Conservation (phyloP, 805 yeast genomes). For the Teunomyces atbi region DNA sequence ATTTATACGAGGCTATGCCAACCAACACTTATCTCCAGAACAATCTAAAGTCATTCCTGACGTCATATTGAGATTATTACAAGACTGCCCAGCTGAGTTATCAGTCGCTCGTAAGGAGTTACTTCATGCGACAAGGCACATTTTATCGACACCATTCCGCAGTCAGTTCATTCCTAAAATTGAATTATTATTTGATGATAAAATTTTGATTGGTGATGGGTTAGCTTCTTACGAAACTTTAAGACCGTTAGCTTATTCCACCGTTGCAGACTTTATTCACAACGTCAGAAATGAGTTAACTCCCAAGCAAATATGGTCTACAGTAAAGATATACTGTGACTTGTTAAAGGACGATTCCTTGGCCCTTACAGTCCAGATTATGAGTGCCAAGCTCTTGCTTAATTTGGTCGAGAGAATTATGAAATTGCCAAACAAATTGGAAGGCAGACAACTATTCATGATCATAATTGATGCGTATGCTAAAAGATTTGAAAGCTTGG, state of each 20-base stretch:
- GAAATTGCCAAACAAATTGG: slow-evolving; percentile 76
- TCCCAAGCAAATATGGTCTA: slow-evolving; percentile 80
- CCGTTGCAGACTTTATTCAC: slow-evolving; percentile 94
- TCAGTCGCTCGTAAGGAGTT: slow-evolving; percentile 90
- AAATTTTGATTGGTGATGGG: slow-evolving; percentile 87
- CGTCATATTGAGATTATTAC: slow-evolving; percentile 76
- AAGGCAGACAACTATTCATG: slow-evolving; percentile 80
- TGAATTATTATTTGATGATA: slow-evolving; percentile 80
- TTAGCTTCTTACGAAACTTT: slow-evolving; percentile 86
- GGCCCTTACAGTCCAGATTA: slow-evolving; percentile 87
- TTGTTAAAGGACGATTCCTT: slow-evolving; percentile 77
- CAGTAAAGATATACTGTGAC: slow-evolving; percentile 78
- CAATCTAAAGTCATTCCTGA: slow-evolving; percentile 72
- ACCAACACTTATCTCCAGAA: slow-evolving; percentile 47
- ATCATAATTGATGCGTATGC: slow-evolving; percentile 86
- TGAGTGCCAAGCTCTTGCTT: slow-evolving; percentile 88
- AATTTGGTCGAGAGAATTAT: slow-evolving; percentile 87
- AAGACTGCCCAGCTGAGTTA: slow-evolving; percentile 93
- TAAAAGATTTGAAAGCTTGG: slow-evolving; percentile 72
- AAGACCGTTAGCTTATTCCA: slow-evolving; percentile 89
- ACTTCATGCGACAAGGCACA: slow-evolving; percentile 90
- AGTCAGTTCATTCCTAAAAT: slow-evolving; percentile 80
- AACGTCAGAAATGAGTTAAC: slow-evolving; percentile 83
- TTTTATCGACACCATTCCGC: slow-evolving; percentile 86
- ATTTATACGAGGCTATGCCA: slow-evolving; percentile 78